Conservation (phyloP, 345 rosid species). For the Turritis glabra region DNA sequence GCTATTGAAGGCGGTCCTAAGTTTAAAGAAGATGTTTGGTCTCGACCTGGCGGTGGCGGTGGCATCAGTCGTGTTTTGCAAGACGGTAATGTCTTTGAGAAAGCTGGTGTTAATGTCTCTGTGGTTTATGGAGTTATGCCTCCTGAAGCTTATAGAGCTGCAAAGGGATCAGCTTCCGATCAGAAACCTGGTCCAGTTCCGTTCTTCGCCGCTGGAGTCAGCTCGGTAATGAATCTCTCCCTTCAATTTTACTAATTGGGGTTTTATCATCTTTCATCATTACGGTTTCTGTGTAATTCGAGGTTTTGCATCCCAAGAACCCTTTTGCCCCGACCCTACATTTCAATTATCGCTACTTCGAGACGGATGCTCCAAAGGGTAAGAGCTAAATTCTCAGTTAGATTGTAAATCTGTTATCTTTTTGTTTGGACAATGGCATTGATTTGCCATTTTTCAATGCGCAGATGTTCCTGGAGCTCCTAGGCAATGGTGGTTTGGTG, state of each 20-base stretch:
- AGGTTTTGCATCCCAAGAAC: slow-evolving; percentile 52
- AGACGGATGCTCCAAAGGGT: slow-evolving; percentile 76
- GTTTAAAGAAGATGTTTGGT: slow-evolving; percentile 98
- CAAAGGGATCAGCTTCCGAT: slow-evolving; percentile 66
- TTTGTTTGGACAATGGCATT: slow-evolving; percentile 8
- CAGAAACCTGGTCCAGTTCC: slow-evolving; percentile 83
- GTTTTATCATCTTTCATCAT: not conserved
- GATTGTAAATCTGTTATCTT: not conserved
- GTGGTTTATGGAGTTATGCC: slow-evolving; percentile 98
- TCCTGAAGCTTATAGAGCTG: slow-evolving; percentile 98
- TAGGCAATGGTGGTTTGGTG: slow-evolving; percentile 99
- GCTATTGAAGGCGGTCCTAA: slow-evolving; percentile 60
- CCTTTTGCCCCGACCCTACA: slow-evolving; percentile 86
- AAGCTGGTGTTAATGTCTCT: slow-evolving; percentile 97
- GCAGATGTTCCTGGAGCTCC: slow-evolving; percentile 96
- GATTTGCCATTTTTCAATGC: not conserved
- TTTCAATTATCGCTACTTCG: slow-evolving; percentile 41
- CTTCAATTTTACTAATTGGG: not conserved
- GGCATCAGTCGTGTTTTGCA: slow-evolving; percentile 97
- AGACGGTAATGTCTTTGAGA: slow-evolving; percentile 90
- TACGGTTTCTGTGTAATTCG: not conserved
- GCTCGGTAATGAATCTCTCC: slow-evolving; percentile 59
- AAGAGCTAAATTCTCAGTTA: not conserved
- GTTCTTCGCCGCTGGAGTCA: slow-evolving; percentile 94
- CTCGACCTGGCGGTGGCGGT: slow-evolving; percentile 96